Evolutionary conservation across 1,139 yeast species (phyloP), one percentile per base, ranked within the genome.

Genomic region (Suhomyces maxii): DNA sequence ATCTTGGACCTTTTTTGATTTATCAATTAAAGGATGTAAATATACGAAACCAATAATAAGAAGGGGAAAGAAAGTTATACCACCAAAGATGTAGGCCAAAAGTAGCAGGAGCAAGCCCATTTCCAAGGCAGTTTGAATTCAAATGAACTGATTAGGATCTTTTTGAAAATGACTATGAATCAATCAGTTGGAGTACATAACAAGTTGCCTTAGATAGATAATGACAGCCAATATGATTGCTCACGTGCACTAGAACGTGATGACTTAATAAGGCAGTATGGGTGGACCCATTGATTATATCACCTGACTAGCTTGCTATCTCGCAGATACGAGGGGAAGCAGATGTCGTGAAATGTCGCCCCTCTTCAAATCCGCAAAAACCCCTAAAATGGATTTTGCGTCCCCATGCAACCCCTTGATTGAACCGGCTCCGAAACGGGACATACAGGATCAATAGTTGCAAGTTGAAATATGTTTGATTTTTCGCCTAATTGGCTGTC

Each of bases 11-110:
- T 30, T 30, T 8, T 32, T 18, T 3, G 31, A 28, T 7, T 26
- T 13, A n/a, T 32, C 18, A 13, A 43, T 26, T 60, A 54, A 42
- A 61, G 83, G 64, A 56, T 67, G 67, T 49, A 69, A 57, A 46
- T 65, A 72, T 47, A 76, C 58, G 42, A 78, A 54, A 0, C 64
- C 54, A 1, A 73, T 34, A 0, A 80, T 41, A 3, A 80, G 49
- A 32, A 83, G 51, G 0, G 96, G 96, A 14, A 89, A 61, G 52
- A 90, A 79, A 0, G 97, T 88, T 7, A 90, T 38, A 0, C 97
- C 97, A 6, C 97, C 97, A 4, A 87, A 43, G 2, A 89, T 39
- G 60, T 68, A 67, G 2, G 59, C 63, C 26, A 61, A 60, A 9
- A 76, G 41, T 25, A 65, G 59, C 40, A 54, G 49, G 34, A 50